Percentiles rank a stretch among this genome's conserved stretches.
Evolutionary conservation across 2,329 filamentous ascomycete species (phyloP).

Genomic region (Penicillium thymicola): DNA sequence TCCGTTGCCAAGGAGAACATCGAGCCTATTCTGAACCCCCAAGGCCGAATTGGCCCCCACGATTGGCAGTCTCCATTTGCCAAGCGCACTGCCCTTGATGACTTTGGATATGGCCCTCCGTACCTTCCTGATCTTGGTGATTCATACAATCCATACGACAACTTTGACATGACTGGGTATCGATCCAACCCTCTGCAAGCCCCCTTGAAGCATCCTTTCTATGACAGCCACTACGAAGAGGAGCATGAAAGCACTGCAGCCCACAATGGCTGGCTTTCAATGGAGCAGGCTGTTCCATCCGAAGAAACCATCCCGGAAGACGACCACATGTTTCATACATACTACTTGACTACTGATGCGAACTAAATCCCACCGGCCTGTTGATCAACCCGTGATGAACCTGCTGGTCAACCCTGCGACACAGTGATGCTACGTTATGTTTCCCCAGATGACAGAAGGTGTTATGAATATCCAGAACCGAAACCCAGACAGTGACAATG

Average conservation of each 20-base stretch:
- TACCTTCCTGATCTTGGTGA: slow-evolving; percentile 24
- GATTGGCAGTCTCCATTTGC: slow-evolving; percentile 27
- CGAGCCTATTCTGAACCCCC: slow-evolving; percentile 31
- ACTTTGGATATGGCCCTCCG: slow-evolving; percentile 23
- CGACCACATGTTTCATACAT: slow-evolving; percentile 32
- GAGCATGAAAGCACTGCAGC: slow-evolving; percentile 1
- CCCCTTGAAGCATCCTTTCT: slow-evolving; percentile 21
- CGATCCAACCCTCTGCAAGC: slow-evolving; percentile 34
- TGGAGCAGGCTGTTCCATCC: slow-evolving; percentile 25
- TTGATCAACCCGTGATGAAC: not conserved
- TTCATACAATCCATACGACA: slow-evolving; percentile 24
- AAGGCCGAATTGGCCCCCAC: slow-evolving; percentile 25
- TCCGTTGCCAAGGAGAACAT: slow-evolving; percentile 38
- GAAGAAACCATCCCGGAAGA: slow-evolving; percentile 37
- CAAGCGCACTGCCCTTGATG: slow-evolving; percentile 15
- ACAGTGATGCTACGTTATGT: not conserved
- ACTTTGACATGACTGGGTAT: slow-evolving; percentile 27
- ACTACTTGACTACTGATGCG: slow-evolving; percentile 32
- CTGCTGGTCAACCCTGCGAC: not conserved
- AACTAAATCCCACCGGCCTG: slow-evolving; percentile 12
- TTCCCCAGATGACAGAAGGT: not conserved
- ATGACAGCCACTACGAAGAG: slow-evolving; percentile 23
- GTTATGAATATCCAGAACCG: not conserved
- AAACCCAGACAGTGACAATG: not conserved
- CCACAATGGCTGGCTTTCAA: slow-evolving; percentile 15